Base-by-base conservation (phyloP, 2,329 filamentous ascomycete genomes). In the Sordariomycetes sp. region DNA sequence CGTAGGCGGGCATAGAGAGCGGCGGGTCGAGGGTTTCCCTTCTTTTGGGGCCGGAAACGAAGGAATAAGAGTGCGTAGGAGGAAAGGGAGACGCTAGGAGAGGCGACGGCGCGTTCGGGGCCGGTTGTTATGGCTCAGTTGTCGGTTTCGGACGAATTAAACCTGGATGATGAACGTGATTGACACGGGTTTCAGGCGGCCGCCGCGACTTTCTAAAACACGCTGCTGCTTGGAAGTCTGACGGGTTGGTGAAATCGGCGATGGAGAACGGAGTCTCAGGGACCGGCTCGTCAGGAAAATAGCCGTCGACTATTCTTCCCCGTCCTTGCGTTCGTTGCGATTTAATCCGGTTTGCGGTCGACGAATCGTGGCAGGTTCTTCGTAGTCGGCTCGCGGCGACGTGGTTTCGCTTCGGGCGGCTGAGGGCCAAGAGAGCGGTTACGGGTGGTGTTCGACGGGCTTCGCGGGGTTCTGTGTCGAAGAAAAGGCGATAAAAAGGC, bases 1-100 rank as follows among this genome's bases (percentile, higher is more conserved):
- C 84, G 86, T 89, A 89, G 63, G 81, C 78, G 77, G 84, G 87
- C 87, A 90, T 90, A 81, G 75, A 75, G 74, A 75, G 72, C 54
- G 59, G 46, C n/a, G 14, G 5, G 8, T 35, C 46, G 54, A 59
- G 59, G 20, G 14, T 40, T 18, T 48, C 40, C 28, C 28, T 32
- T 32, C 28, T 51, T 57, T 28, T 57, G 46, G 53, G 37, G 57
- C 20, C n/a, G n/a, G 55, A 46, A 43, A n/a, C n/a, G 18, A n/a
- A 28, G 53, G 46, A 50, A 24, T n/a, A 50, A 50, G 46, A 14
- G 12, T 11, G n/a, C 7, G 7, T 11, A 3, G 46, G 20, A 24
- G 22, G 46, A 50, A 22, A 50, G 43, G 43, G 20, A 22, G n/a
- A 6, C 8, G n/a, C 18, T 12, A 48, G 8, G 43, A 48, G 16